Evolutionary conservation across 441 rosid genomes (phyloP).

Genomic region (Arabidopsis hybrid): DNA sequence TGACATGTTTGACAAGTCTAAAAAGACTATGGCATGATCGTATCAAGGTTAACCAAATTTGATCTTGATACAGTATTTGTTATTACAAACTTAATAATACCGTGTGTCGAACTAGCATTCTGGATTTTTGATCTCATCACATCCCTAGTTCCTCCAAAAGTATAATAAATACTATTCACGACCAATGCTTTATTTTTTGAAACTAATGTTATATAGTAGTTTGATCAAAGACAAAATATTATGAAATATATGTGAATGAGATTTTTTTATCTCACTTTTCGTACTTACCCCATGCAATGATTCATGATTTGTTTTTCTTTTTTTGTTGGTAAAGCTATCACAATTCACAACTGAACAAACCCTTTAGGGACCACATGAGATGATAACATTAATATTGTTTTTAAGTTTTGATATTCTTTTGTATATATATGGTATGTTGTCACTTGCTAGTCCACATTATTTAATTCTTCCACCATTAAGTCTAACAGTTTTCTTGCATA

Average conservation of each 20-base stretch:
- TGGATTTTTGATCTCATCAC: not conserved
- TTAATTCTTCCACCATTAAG: constrained; percentile 20
- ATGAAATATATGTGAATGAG: not conserved
- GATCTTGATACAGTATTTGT: not conserved
- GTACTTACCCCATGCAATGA: constrained; percentile 38
- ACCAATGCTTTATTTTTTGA: not conserved
- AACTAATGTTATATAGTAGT: not conserved
- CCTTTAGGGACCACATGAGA: constrained; percentile 38
- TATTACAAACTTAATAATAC: not conserved
- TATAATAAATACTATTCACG: not conserved
- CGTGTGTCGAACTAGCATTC: not conserved
- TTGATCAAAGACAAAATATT: not conserved
- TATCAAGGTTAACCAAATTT: not conserved
- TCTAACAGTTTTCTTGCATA: constrained; percentile 27
- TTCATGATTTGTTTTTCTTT: constrained; percentile 1
- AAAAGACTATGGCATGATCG: not conserved
- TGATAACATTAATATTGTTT: constrained; percentile 35
- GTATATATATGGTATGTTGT: constrained; percentile 17
- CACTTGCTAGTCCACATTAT: constrained; percentile 37
- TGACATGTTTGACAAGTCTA: not conserved
- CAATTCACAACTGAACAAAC: constrained; percentile 33
- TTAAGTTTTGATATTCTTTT: constrained; percentile 2
- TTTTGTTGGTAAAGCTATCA: constrained; percentile 25
- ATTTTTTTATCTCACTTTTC: not conserved
- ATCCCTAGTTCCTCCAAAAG: not conserved